Conservation (phyloP, 2,329 filamentous ascomycete species). For the Cadophora luteo-olivacea region DNA sequence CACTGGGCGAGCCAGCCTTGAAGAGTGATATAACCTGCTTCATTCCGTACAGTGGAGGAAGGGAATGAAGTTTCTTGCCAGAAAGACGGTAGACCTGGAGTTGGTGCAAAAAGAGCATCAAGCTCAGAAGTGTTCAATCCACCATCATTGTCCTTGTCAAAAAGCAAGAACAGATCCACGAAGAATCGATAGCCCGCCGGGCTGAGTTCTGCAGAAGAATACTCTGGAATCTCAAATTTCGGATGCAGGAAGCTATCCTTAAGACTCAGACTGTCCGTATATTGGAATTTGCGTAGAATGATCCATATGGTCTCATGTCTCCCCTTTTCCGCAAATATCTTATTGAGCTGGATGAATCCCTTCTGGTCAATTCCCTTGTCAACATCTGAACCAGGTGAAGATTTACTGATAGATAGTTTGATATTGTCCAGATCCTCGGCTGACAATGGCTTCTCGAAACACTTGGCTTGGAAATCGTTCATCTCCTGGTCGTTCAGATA, state of each 20-base stretch:
- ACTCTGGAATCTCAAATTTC: conserved; percentile 92
- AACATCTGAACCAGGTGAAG: conserved; percentile 65
- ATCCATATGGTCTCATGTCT: conserved; percentile 99
- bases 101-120: conserved; percentile 86
- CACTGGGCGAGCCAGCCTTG: conserved; percentile 99
- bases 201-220: conserved; percentile 90
- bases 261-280: conserved; percentile 92
- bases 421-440: conserved; percentile 87
- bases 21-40: conserved; percentile 92
- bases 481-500: conserved; percentile 91
- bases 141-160: conserved; percentile 97
- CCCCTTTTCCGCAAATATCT: conserved; percentile 95
- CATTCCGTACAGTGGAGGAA: conserved; percentile 91
- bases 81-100: conserved; percentile 83
- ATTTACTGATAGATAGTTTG: conserved; percentile 82
- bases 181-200: conserved; percentile 97
- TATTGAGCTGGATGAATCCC: conserved; percentile 91
- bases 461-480: conserved; percentile 86
- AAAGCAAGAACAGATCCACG: conserved; percentile 92
- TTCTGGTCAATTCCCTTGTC: conserved; percentile 78
- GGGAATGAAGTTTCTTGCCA: conserved; percentile 93
- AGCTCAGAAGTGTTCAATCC: conserved; percentile 88
- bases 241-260: conserved; percentile 92
- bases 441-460: conserved; percentile 86
- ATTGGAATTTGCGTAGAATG: conserved; percentile 92